A percentile compares a stretch with the other conserved stretches of the same genome.
Conservation (phyloP, 2,329 filamentous ascomycete genomes). For the Claviceps purpurea region DNA sequence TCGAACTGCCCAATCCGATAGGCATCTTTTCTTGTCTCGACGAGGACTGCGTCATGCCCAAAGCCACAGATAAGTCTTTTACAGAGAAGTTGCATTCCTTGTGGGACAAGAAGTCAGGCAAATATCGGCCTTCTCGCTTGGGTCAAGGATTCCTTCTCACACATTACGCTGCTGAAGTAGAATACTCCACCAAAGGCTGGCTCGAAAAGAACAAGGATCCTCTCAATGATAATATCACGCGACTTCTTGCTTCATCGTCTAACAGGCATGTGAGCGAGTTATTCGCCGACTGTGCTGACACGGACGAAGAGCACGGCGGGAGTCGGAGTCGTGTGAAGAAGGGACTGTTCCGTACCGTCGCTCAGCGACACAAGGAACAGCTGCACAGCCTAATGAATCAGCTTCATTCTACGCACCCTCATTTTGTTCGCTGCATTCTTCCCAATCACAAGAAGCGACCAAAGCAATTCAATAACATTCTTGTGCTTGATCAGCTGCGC, state of each 20-base stretch:
- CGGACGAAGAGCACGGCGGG: slow-evolving; percentile 57
- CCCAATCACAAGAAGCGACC: slow-evolving; percentile 96
- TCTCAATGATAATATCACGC: slow-evolving; percentile 90
- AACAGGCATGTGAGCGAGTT: slow-evolving; percentile 74
- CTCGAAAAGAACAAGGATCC: slow-evolving; percentile 99
- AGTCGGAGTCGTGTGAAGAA: slow-evolving; percentile 81
- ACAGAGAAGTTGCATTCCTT: slow-evolving; percentile 94
- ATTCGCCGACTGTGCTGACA: slow-evolving; percentile 77
- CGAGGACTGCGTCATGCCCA: slow-evolving; percentile 97
- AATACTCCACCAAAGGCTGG: slow-evolving; percentile 92
- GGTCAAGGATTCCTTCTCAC: slow-evolving; percentile 91
- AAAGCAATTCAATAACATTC: slow-evolving; percentile 77
- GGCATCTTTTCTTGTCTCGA: slow-evolving; percentile 98
- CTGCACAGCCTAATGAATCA: slow-evolving; percentile 93
- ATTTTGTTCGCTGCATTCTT: slow-evolving; percentile 94
- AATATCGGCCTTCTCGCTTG: slow-evolving; percentile 80
- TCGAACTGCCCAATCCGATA: slow-evolving; percentile 90
- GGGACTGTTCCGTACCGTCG: slow-evolving; percentile 90
- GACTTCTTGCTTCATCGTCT: slow-evolving; percentile 67
- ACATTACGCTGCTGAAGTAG: slow-evolving; percentile 94
- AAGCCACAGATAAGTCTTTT: slow-evolving; percentile 91
- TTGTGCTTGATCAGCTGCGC: slow-evolving; percentile 94
- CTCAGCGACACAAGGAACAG: slow-evolving; percentile 94
- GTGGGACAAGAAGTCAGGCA: slow-evolving; percentile 91
- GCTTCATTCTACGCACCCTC: slow-evolving; percentile 89